Evolutionary conservation across 2,329 filamentous ascomycete genomes (phyloP).

Genomic region (Exophiala alcalophila): DNA sequence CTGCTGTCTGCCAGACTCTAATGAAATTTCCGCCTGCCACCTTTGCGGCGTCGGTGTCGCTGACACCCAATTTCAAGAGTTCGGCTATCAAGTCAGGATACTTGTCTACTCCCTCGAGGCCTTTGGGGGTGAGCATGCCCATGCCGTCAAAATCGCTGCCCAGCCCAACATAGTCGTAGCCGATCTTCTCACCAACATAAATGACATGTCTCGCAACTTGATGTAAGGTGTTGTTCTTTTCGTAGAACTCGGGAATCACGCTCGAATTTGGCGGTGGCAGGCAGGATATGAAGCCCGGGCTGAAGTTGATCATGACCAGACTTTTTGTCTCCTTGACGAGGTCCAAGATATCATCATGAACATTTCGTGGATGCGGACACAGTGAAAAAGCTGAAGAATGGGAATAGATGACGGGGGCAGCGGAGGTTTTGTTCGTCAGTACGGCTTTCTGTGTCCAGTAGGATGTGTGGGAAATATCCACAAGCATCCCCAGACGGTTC

Average conservation of each 20-base stretch:
- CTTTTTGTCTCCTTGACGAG: conserved; percentile 71
- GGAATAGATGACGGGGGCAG: conserved; percentile 80
- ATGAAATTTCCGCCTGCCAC: conserved; percentile 77
- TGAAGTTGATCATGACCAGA: conserved; percentile 89
- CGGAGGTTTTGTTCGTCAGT: conserved; percentile 46
- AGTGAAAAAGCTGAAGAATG: conserved; percentile 79
- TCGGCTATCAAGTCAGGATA: conserved; percentile 76
- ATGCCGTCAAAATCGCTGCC: conserved; percentile 85
- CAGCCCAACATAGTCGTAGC: conserved; percentile 82
- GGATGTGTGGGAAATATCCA: conserved; percentile 78
- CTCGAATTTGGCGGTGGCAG: conserved; percentile 55
- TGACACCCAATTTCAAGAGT: conserved; percentile 69
- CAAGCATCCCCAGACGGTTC: conserved; percentile 93
- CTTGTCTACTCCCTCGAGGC: conserved; percentile 80
- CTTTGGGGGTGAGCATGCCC: conserved; percentile 55
- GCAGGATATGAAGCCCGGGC: conserved; percentile 79
- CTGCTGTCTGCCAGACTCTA: conserved; percentile 78
- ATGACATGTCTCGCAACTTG: conserved; percentile 78
- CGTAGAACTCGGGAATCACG: conserved; percentile 66
- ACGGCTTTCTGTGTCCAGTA: conserved; percentile 83
- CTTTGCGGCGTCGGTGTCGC: conserved; percentile 69
- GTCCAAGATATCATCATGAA: conserved; percentile 76
- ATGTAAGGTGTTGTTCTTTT: conserved; percentile 66
- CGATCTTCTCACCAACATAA: conserved; percentile 78
- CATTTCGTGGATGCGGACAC: conserved; percentile 87